Percentiles rank a stretch among this genome's conserved stretches.
These are phyloP conservation scores for Saposhnikovia divaricata DNA, from an alignment of 129 eudicot species.

Conservation along the genomic window DNA sequence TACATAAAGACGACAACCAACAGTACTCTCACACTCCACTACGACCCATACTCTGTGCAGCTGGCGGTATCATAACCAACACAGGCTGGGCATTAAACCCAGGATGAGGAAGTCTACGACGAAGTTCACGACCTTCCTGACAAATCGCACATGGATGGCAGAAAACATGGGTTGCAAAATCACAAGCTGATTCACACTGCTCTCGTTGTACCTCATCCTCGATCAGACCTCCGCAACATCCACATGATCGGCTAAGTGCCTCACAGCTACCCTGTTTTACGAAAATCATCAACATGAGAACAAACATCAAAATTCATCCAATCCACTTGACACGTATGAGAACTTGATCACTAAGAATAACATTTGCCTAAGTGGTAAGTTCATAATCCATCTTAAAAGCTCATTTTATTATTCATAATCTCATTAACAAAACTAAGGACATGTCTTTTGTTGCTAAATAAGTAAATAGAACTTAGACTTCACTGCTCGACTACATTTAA, in stretches of 20 bases:
- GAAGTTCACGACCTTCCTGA: slow-evolving; percentile 95
- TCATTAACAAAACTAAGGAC: neutral
- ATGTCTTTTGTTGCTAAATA: neutral
- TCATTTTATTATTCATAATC: neutral
- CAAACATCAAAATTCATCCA: neutral
- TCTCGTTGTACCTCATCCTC: slow-evolving; percentile 67
- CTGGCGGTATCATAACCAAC: slow-evolving; percentile 78
- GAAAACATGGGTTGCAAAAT: slow-evolving; percentile 72
- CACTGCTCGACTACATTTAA: neutral
- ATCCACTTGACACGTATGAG: neutral
- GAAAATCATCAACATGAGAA: neutral
- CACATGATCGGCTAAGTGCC: slow-evolving; percentile 61
- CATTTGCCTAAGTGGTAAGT: neutral
- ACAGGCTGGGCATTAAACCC: slow-evolving; percentile 57
- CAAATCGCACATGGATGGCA: slow-evolving; percentile 94
- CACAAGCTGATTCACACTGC: slow-evolving; percentile 76
- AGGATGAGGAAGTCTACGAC: slow-evolving; percentile 90
- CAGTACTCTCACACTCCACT: slow-evolving; percentile 20
- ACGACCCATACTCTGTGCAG: slow-evolving; percentile 75
- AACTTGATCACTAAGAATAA: neutral
- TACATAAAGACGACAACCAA: neutral
- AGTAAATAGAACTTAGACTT: neutral
- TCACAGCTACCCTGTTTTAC: slow-evolving; percentile 83
- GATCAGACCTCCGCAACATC: slow-evolving; percentile 53
- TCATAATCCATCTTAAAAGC: neutral